phyloP scores from a whole-genome alignment of 768 basidiomycete species.

The Leucocoprinus birnbaumii region DNA sequence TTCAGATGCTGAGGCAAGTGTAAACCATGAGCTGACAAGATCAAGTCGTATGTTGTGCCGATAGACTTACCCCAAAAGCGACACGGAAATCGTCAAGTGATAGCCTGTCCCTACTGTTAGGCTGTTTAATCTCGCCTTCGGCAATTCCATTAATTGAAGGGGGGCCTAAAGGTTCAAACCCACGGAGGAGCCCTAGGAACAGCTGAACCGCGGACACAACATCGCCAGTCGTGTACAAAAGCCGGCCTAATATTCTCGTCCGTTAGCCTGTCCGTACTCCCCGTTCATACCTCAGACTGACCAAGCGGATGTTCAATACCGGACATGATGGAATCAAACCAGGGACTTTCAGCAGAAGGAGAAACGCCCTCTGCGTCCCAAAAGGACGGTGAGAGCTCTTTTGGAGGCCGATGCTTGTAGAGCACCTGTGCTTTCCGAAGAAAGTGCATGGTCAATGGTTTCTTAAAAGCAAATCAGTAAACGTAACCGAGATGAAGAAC shows the following conservation, averaged over 20 bases:
- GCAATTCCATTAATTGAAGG: background rate
- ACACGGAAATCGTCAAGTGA: constrained; percentile 87
- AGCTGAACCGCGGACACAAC: constrained; percentile 70
- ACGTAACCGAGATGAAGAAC: background rate
- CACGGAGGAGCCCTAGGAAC: constrained; percentile 71
- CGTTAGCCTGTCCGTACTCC: background rate
- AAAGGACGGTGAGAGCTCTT: constrained; percentile 74
- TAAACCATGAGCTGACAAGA: background rate
- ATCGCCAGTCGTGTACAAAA: constrained; percentile 91
- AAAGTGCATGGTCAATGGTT: constrained; percentile 83
- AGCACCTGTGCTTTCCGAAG: constrained; percentile 68
- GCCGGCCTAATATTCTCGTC: constrained; percentile 49
- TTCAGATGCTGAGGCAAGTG: constrained; percentile 60
- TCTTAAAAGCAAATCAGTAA: constrained; percentile 41
- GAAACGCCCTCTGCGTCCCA: constrained; percentile 66
- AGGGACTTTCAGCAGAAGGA: constrained; percentile 31
- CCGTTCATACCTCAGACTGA: constrained; percentile 21
- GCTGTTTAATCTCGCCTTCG: constrained; percentile 19
- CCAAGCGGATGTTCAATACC: constrained; percentile 82
- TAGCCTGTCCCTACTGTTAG: constrained; percentile 53
- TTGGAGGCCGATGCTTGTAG: constrained; percentile 47
- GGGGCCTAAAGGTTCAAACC: constrained; percentile 26
- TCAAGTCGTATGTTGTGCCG: background rate
- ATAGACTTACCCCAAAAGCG: constrained; percentile 64
- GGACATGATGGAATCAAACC: constrained; percentile 63